Percentiles rank a stretch among this genome's conserved stretches.
These are phyloP conservation scores for Hyaloperonospora brassicae DNA, from an alignment of 352 stramenopile genomes.

Conservation along the genomic window DNA sequence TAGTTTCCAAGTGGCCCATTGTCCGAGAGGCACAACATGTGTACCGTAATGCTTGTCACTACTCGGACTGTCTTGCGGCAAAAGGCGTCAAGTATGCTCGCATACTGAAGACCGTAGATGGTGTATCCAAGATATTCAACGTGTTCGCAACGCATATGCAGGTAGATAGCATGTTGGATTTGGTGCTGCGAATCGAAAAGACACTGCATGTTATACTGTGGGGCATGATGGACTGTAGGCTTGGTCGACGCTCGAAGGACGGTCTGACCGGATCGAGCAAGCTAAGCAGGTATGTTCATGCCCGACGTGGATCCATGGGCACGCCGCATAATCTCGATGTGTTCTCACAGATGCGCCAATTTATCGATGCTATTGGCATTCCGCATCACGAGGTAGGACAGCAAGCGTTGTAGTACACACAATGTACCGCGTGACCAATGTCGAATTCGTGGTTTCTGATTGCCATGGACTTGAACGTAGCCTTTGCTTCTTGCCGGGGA, in stretches of 20 bases:
- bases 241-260: constrained; percentile 63
- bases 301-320: not conserved
- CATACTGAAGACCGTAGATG: constrained; percentile 49
- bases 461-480: constrained; percentile 14
- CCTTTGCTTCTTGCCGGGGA: constrained; percentile 74
- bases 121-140: constrained; percentile 66
- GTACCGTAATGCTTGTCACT: constrained; percentile 69
- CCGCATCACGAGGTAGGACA: constrained; percentile 51
- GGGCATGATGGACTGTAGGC: constrained; percentile 26
- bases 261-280: constrained; percentile 54
- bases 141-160: constrained; percentile 84
- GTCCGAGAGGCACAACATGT: constrained; percentile 69
- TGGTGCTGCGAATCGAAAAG: not conserved
- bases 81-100: constrained; percentile 82
- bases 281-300: constrained; percentile 46
- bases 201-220: not conserved
- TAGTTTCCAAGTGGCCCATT: constrained; percentile 81
- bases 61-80: constrained; percentile 73
- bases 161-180: constrained; percentile 14
- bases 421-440: not conserved
- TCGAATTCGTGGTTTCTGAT: not conserved
- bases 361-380: constrained; percentile 55
- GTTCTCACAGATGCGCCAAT: constrained; percentile 41
- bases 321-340: not conserved
- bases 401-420: not conserved